Evolutionary conservation across 192 early-diverging fungal species (phyloP).

Genomic region (Podila clonocystis): DNA sequence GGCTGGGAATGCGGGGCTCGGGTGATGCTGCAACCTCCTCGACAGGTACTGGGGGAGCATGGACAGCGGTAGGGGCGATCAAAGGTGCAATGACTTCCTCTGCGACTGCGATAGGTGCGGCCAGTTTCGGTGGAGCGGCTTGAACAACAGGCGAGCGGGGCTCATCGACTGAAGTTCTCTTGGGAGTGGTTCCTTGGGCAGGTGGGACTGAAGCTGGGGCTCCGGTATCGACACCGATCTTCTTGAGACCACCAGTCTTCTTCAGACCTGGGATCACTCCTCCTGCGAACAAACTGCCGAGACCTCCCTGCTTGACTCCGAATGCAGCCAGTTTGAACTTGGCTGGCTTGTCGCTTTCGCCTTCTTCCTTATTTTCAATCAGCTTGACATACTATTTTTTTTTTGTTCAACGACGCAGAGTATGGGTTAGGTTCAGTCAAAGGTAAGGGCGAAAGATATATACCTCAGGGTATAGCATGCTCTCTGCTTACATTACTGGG

Average conservation of each 20-base stretch:
- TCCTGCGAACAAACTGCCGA: constrained; percentile 79
- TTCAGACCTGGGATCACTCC: constrained; percentile 74
- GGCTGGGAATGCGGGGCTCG: constrained; percentile 39
- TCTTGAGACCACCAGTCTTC: constrained; percentile 58
- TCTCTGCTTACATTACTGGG: constrained; percentile 62
- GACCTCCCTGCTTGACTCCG: constrained; percentile 82
- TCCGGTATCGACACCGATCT: constrained; percentile 12
- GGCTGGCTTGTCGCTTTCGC: constrained; percentile 26
- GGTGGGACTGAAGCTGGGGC: not conserved
- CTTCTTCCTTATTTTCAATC: constrained; percentile 41
- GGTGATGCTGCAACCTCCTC: constrained; percentile 14
- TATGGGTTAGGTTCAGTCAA: not conserved
- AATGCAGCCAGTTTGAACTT: constrained; percentile 77
- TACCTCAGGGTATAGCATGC: too few species aligned
- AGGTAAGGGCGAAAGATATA: too few species aligned
- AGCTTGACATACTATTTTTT: constrained; percentile 49
- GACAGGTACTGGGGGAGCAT: constrained; percentile 16
- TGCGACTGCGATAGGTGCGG: constrained; percentile 26
- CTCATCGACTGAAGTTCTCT: constrained; percentile 32
- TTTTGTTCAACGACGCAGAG: not conserved
- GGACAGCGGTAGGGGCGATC: constrained; percentile 15
- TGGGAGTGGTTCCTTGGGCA: constrained; percentile 3
- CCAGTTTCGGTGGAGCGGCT: constrained; percentile 15
- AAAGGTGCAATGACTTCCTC: constrained; percentile 24
- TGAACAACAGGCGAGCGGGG: constrained; percentile 24